Evolutionary conservation across 2,329 filamentous ascomycete genomes (phyloP).

Genomic region (Fusarium udum): DNA sequence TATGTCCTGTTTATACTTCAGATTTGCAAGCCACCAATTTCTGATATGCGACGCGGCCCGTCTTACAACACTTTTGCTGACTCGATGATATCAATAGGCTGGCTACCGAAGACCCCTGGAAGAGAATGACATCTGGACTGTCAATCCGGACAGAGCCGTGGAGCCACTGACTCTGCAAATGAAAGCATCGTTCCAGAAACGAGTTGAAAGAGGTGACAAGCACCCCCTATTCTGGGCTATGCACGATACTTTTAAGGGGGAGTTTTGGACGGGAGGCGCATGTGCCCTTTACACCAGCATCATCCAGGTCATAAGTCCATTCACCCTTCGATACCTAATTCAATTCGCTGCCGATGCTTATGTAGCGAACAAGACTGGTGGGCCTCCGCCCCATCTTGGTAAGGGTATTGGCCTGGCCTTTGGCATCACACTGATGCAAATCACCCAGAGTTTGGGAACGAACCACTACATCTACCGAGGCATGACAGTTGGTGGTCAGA

Average conservation of each 20-base stretch:
- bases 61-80: conserved; percentile 21
- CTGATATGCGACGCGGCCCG: conserved; percentile 24
- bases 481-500: conserved; percentile 89
- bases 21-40: conserved; percentile 26
- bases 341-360: conserved; percentile 85
- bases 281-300: conserved; percentile 79
- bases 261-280: conserved; percentile 85
- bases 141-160: conserved; percentile 83
- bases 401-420: conserved; percentile 84
- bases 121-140: conserved; percentile 84
- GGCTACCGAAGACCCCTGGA: conserved; percentile 89
- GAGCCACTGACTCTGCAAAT: conserved; percentile 74
- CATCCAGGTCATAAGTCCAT: conserved; percentile 84
- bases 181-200: conserved; percentile 72
- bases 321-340: conserved; percentile 86
- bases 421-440: conserved; percentile 86
- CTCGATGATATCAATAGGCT: conserved; percentile 56
- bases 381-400: conserved; percentile 73
- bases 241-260: conserved; percentile 84
- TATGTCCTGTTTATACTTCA: background rate
- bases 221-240: conserved; percentile 82
- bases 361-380: conserved; percentile 61
- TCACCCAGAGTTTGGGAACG: conserved; percentile 79
- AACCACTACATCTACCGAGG: conserved; percentile 95
- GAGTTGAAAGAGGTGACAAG: conserved; percentile 74